Evolutionary conservation across 805 yeast genomes (phyloP), one percentile per base, ranked within the genome.

Genomic region (Candida orba): DNA sequence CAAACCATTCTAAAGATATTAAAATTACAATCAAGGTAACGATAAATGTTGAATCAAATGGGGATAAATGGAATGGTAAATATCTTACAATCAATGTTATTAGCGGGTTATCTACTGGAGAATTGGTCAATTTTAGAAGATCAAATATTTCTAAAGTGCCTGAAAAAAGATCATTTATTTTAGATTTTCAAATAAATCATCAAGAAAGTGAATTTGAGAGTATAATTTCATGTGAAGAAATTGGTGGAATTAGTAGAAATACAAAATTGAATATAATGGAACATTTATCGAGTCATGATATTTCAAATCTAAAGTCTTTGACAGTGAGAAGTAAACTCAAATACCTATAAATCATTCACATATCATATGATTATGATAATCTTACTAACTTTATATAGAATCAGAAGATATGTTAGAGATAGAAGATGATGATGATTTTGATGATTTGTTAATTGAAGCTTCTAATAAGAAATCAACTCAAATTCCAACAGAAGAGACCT

Each of bases 91-190:
- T 64, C 0, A 64, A 61, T 35, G 52, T 72, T 1, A 50, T 63
- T 8, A 45, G 63, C 12, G 59, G 57, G 2, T 54, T 56, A 30
- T 47, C 54, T 4, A 49, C 53, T 7, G 76, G 76, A 0, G 50
- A 38, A 4, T 47, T 76, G 12, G 42, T 74, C 8, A 79, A 73
- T 45, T 75, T 72, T 43, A 60, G 78, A 44, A 65, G 73, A 46
- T 54, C 72, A 1, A 56, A 48, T 4, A 29, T 61, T 5, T 43
- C 47, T 31, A 67, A 58, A 34, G 56, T 53, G 13, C 46, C 37
- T 39, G 49, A 50, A 2, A 51, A 48, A 33, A 64, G 52, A 41
- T 43, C 60, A 2, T 68, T 68, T 39, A 49, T 37, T 3, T 24
- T 73, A 6, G 44, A 47, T 3, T 44, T 61, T 3, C 43, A 46